phyloP scores from a whole-genome alignment of 2,329 filamentous ascomycete species.

The Ophiostoma sp. region DNA sequence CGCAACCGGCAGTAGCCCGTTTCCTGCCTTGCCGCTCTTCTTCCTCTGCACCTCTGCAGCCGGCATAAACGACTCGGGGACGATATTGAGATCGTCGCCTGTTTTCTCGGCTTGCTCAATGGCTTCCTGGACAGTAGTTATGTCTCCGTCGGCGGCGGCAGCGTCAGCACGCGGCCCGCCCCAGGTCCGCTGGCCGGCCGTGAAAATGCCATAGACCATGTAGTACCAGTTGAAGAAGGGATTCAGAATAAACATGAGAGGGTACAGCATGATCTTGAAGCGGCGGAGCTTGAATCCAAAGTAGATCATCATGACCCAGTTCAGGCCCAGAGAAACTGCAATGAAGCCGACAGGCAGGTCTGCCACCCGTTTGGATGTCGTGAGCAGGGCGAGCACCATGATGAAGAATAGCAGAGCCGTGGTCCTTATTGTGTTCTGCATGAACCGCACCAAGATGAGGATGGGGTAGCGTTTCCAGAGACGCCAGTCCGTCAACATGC shows the following conservation, averaged over 20 bases:
- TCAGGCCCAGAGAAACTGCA: conserved; percentile 82
- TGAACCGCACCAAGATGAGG: conserved; percentile 78
- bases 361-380: conserved; percentile 70
- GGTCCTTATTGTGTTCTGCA: conserved; percentile 94
- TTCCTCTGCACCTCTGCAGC: conserved; percentile 43
- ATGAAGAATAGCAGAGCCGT: conserved; percentile 93
- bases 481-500: conserved; percentile 92
- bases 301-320: conserved; percentile 94
- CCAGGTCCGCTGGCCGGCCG: conserved; percentile 90
- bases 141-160: conserved; percentile 65
- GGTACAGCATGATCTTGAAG: conserved; percentile 93
- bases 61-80: conserved; percentile 75
- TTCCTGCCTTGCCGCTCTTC: conserved; percentile 31
- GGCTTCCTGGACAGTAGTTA: conserved; percentile 75
- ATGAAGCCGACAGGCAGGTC: conserved; percentile 91
- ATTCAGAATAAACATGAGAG: conserved; percentile 90
- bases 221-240: conserved; percentile 98
- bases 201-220: conserved; percentile 96
- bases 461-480: conserved; percentile 89
- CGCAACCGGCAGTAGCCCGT: conserved; percentile 7
- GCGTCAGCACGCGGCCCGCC: conserved; percentile 89
- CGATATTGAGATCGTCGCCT: conserved; percentile 84
- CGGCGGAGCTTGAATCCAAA: conserved; percentile 81
- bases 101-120: conserved; percentile 71
- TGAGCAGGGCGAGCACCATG: conserved; percentile 79